Base-by-base conservation (phyloP, 1,139 yeast genomes). In the Sugiyamaella sp. region DNA sequence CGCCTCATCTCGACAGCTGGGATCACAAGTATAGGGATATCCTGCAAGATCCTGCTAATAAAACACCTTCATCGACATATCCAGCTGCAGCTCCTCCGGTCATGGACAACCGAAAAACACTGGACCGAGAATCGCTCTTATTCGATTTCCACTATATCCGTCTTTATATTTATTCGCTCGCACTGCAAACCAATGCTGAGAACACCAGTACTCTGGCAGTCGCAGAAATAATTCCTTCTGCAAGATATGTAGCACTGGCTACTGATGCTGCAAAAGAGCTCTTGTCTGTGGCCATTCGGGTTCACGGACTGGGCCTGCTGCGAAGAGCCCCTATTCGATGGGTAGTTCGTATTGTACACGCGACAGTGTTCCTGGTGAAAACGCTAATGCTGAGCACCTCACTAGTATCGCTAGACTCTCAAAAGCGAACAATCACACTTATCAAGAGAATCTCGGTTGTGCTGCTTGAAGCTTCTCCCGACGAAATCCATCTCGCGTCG, bases 321-420 rank as follows among this genome's bases (percentile, higher is more conserved):
- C 75, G 84, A 57, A 86, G 80, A 65, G 89, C 91, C 83, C 97
- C 98, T 0, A 91, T 89, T 12, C 75, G 97, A 59, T 90, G 97
- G 96, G 84, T 87, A 3, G 86, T 90, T 0, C 76, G 96, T 56
- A 83, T 89, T 35, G 91, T 91, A n/a, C 80, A 95, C 62, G 90
- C 97, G 0, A 91, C 89, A 4, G 95, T 96, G 1, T 91, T 90
- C 66, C 80, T 91, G 53, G 95, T 91, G 9, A 90, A 90, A 67
- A 87, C 95, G 65, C 85, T 86, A 14, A 60, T 69, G 49, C 61
- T 69, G 21, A 64, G 71, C 5, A 67, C 67, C 63, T 71, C 86
- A 52, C 84, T 90, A 0, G 75, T 67, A 14, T 63, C 63, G 49
- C 35, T 42, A 10, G 66, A 64, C 25, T 61, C 66, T 24, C 69